A percentile compares a stretch with the other conserved stretches of the same genome.
phyloP scores from a whole-genome alignment of 768 basidiomycete species.

The Phanerochaete carnosa region DNA sequence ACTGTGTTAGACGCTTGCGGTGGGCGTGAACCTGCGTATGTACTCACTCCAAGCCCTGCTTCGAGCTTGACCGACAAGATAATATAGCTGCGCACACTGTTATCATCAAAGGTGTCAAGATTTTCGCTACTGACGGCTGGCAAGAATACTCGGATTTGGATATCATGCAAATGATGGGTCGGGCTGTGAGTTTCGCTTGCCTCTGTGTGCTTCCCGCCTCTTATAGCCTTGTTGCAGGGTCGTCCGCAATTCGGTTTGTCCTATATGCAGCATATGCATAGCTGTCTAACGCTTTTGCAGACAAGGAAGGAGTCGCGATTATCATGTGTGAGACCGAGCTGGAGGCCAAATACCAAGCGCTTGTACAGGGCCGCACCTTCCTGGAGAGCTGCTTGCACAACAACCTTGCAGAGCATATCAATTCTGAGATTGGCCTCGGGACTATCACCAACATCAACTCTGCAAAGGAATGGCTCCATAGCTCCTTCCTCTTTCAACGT shows the following conservation, averaged over 20 bases:
- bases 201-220: background rate
- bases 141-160: constrained; percentile 91
- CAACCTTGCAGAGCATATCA: constrained; percentile 87
- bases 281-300: constrained; percentile 32
- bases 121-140: constrained; percentile 59
- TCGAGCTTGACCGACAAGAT: background rate
- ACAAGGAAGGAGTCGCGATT: constrained; percentile 79
- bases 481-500: constrained; percentile 84
- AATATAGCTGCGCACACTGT: constrained; percentile 84
- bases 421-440: constrained; percentile 86
- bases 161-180: constrained; percentile 94
- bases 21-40: constrained; percentile 93
- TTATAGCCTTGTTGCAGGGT: constrained; percentile 43
- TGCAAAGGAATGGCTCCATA: constrained; percentile 81
- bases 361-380: constrained; percentile 68
- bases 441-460: constrained; percentile 69
- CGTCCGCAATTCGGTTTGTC: constrained; percentile 81
- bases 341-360: constrained; percentile 65
- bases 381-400: constrained; percentile 85
- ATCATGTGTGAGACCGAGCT: constrained; percentile 78
- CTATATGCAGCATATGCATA: background rate
- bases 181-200: constrained; percentile 59
- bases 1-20: constrained; percentile 75
- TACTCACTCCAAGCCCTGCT: constrained; percentile 1
- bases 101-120: constrained; percentile 86